phyloP scores from a whole-genome alignment of 2,329 filamentous ascomycete genomes.

The Graphilbum ipis-grandicollis region DNA sequence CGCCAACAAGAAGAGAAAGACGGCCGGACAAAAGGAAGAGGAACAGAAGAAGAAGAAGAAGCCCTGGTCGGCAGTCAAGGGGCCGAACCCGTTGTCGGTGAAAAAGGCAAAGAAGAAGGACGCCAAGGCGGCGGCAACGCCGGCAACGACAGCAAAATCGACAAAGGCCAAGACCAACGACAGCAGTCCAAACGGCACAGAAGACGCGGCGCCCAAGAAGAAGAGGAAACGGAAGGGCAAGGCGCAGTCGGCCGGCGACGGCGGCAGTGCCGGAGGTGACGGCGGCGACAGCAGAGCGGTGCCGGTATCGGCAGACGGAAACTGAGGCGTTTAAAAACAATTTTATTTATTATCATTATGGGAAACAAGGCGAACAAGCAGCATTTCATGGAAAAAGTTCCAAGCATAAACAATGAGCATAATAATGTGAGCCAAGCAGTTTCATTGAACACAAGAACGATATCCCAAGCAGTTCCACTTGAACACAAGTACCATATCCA shows the following conservation, averaged over 20 bases:
- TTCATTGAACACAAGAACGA: too few relatives aligned
- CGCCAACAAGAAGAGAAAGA: slow-evolving; percentile 20
- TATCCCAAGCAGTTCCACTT: too few relatives aligned
- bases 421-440: too few relatives aligned
- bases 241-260: slow-evolving; percentile 2
- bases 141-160: background rate
- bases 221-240: slow-evolving; percentile 12
- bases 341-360: too few relatives aligned
- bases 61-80: slow-evolving; percentile 14
- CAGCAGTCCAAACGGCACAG: background rate
- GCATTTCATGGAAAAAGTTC: too few relatives aligned
- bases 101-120: slow-evolving; percentile 18
- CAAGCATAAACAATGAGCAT: too few relatives aligned
- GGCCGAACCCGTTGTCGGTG: slow-evolving; percentile 17
- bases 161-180: background rate
- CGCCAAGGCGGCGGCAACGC: background rate
- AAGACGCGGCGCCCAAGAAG: slow-evolving; percentile 8
- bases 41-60: slow-evolving; percentile 17
- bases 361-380: too few relatives aligned
- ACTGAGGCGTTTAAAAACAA: too few relatives aligned
- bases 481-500: too few relatives aligned
- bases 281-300: background rate
- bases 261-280: background rate
- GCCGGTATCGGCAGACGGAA: too few relatives aligned
- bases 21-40: slow-evolving; percentile 17